Evolutionary conservation across 1,284 basidiomycete species (phyloP).

Genomic region (Irpex rosettiformis): DNA sequence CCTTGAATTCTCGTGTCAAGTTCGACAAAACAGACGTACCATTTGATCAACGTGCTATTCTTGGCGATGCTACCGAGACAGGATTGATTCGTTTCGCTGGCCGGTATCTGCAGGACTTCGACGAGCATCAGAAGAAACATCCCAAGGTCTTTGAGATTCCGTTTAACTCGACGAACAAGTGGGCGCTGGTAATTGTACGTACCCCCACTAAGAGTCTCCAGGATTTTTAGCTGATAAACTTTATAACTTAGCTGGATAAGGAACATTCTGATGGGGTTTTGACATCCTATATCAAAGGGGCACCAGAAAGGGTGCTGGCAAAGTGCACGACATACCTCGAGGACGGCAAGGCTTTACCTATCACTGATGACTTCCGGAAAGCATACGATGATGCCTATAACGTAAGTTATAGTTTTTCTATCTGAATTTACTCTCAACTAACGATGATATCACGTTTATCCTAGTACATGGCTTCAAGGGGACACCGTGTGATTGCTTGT

Average conservation of each 20-base stretch:
- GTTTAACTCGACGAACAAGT: conserved; percentile 72
- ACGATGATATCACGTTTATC: neutral
- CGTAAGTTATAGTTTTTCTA: conserved; percentile 26
- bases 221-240: neutral
- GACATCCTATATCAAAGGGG: conserved; percentile 61
- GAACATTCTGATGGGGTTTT: conserved; percentile 44
- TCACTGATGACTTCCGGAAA: conserved; percentile 52
- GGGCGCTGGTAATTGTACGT: conserved; percentile 64
- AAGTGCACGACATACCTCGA: conserved; percentile 60
- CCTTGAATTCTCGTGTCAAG: conserved; percentile 66
- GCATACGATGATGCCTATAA: conserved; percentile 60
- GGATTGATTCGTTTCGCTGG: conserved; percentile 65
- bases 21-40: conserved; percentile 63
- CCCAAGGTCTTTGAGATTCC: conserved; percentile 67
- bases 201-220: neutral
- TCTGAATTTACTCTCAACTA: conserved; percentile 8
- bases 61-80: conserved; percentile 70
- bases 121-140: conserved; percentile 45
- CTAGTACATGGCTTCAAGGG: conserved; percentile 70
- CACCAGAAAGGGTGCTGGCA: conserved; percentile 62
- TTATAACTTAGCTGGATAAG: conserved; percentile 45
- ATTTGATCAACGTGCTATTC: conserved; percentile 58
- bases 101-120: conserved; percentile 49
- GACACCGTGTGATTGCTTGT: conserved; percentile 68
- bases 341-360: conserved; percentile 43